These are phyloP conservation scores for Yamadazyma friedrichii DNA, from an alignment of 1,139 yeast genomes.

Conservation along the genomic window DNA sequence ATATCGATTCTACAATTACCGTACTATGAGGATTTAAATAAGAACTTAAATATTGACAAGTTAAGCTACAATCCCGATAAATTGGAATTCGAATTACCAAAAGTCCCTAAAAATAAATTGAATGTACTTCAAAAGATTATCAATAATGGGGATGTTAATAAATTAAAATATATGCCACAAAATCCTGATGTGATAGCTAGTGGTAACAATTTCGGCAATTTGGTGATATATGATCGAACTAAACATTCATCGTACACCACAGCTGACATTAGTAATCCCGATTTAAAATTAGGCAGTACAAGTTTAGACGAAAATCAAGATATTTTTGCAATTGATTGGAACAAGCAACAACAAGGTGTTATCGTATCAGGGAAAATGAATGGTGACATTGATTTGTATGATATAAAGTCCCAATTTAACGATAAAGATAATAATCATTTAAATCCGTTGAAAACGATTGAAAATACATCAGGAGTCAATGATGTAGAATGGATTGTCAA, in stretches of 20 bases:
- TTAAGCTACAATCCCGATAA: slow-evolving; percentile 40
- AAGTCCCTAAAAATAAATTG: slow-evolving; percentile 27
- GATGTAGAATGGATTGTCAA: slow-evolving; percentile 59
- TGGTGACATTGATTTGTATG: slow-evolving; percentile 36
- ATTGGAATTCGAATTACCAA: slow-evolving; percentile 39
- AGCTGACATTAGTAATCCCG: slow-evolving; percentile 28
- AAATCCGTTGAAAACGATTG: slow-evolving; percentile 6
- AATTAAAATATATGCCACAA: slow-evolving; percentile 42
- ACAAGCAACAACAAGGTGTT: slow-evolving; percentile 35
- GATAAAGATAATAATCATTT: slow-evolving; percentile 10
- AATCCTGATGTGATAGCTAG: slow-evolving; percentile 45
- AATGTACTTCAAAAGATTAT: slow-evolving; percentile 39
- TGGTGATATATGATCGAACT: slow-evolving; percentile 51
- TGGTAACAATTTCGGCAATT: slow-evolving; percentile 38
- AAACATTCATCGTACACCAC: slow-evolving; percentile 47
- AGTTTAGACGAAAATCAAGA: slow-evolving; percentile 19
- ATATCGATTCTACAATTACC: slow-evolving; percentile 42
- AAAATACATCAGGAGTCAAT: slow-evolving; percentile 47
- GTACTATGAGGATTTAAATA: slow-evolving; percentile 30
- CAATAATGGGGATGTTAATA: slow-evolving; percentile 47
- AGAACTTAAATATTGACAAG: slow-evolving; percentile 29
- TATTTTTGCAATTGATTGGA: slow-evolving; percentile 48
- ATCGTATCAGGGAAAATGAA: slow-evolving; percentile 36
- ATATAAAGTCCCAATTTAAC: slow-evolving; percentile 25
- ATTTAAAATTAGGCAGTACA: slow-evolving; percentile 22